phyloP scores from a whole-genome alignment of 306 rosid genomes.

The Quercus alba region DNA sequence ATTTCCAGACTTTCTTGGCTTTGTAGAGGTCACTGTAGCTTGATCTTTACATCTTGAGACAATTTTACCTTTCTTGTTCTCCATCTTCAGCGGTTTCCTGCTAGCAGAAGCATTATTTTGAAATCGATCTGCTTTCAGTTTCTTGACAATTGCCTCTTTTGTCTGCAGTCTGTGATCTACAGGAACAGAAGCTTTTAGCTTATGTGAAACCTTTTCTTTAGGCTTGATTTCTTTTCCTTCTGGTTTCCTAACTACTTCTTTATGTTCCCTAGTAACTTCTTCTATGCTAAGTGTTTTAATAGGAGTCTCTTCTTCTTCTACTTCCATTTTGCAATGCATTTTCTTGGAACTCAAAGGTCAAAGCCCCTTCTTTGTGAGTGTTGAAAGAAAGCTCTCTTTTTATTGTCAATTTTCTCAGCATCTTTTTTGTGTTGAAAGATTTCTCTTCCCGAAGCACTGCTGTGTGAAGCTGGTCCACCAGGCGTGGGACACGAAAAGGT shows the following conservation, averaged over 20 bases:
- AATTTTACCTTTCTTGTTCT: constrained; percentile 32
- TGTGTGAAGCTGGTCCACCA: constrained; percentile 15
- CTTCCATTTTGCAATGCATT: constrained; percentile 30
- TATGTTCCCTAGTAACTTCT: constrained; percentile 31
- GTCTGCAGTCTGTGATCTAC: constrained; percentile 34
- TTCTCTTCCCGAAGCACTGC: constrained; percentile 32
- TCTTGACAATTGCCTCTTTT: constrained; percentile 44
- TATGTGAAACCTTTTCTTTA: constrained; percentile 39
- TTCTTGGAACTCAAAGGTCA: constrained; percentile 31
- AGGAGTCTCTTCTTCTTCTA: constrained; percentile 27
- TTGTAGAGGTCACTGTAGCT: constrained; percentile 36
- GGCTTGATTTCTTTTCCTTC: constrained; percentile 42
- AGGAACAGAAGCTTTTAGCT: constrained; percentile 36
- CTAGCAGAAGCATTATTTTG: constrained; percentile 30
- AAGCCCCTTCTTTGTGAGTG: constrained; percentile 30
- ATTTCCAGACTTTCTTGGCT: constrained; percentile 47
- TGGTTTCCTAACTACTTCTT: constrained; percentile 27
- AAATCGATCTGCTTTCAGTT: constrained; percentile 7
- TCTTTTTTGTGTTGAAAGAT: constrained; percentile 27
- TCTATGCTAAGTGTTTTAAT: constrained; percentile 32
- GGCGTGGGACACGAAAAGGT: constrained; percentile 44
- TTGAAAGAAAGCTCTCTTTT: constrained; percentile 35
- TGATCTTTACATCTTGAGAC: constrained; percentile 50
- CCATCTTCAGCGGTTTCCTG: constrained; percentile 44
- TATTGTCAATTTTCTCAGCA: constrained; percentile 28